Evolutionary conservation across 2,329 filamentous ascomycete genomes (phyloP).

Genomic region (Escovopsis sp.): DNA sequence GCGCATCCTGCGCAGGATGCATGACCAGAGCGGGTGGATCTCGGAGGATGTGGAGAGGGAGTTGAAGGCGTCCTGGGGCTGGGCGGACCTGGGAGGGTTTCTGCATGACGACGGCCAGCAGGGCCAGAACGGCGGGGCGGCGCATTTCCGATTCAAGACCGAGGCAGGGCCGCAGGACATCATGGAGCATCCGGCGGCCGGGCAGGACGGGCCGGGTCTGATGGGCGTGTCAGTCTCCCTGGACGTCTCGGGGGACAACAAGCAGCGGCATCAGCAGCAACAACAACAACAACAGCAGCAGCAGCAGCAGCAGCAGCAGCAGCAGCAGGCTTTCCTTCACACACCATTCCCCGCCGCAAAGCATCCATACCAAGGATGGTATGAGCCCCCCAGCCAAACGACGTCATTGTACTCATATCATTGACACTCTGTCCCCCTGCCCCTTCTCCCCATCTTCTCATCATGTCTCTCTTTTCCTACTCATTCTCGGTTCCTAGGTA

Average conservation of each 20-base stretch:
- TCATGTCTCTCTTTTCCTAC: too few relatives aligned
- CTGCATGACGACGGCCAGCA: neutral
- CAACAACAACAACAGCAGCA: too few relatives aligned
- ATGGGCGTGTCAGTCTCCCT: neutral
- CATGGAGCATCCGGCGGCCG: too few relatives aligned
- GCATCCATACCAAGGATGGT: neutral
- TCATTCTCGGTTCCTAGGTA: neutral
- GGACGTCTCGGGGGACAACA: neutral
- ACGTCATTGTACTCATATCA: neutral
- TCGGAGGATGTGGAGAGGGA: constrained; percentile 57
- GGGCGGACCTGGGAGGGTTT: constrained; percentile 26
- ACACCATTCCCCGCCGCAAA: neutral
- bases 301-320: too few relatives aligned
- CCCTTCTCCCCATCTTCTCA: neutral
- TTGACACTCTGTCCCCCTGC: too few relatives aligned
- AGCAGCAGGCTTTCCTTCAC: neutral
- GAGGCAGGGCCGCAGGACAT: too few relatives aligned
- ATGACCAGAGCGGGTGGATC: constrained; percentile 63
- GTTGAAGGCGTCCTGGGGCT: constrained; percentile 65
- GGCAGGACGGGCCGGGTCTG: too few relatives aligned
- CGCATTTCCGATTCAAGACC: too few relatives aligned
- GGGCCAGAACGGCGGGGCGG: too few relatives aligned
- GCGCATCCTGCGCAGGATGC: constrained; percentile 40
- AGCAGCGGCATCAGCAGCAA: too few relatives aligned
- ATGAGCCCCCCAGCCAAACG: neutral